Evolutionary conservation across 1,284 basidiomycete species (phyloP).

Genomic region (Hymenochaete sp.): DNA sequence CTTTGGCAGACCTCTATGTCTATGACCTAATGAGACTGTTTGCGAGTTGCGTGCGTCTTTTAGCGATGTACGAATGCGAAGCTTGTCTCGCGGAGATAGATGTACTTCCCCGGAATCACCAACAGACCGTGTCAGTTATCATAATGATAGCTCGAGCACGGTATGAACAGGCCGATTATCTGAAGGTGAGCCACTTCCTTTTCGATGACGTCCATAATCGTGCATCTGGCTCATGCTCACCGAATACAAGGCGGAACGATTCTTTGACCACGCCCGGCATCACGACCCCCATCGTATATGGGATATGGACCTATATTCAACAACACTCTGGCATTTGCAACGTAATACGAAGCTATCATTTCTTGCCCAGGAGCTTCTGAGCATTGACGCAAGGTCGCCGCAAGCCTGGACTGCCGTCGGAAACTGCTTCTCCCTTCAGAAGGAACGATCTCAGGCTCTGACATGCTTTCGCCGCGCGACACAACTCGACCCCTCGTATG

Average conservation of each 20-base stretch:
- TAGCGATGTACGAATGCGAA: slow-evolving; percentile 70
- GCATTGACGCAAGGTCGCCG: slow-evolving; percentile 71
- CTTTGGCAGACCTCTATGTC: slow-evolving; percentile 74
- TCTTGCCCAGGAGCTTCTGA: slow-evolving; percentile 82
- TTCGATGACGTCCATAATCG: background rate
- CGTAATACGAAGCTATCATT: slow-evolving; percentile 75
- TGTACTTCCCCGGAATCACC: slow-evolving; percentile 66
- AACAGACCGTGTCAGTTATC: slow-evolving; percentile 68
- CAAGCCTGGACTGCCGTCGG: slow-evolving; percentile 93
- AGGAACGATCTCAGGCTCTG: slow-evolving; percentile 84
- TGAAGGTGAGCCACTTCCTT: slow-evolving; percentile 51
- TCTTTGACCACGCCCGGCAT: slow-evolving; percentile 72
- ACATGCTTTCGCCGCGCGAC: slow-evolving; percentile 86
- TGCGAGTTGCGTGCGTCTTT: slow-evolving; percentile 63
- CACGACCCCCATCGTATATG: slow-evolving; percentile 77
- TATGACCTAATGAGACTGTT: slow-evolving; percentile 76
- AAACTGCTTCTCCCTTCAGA: slow-evolving; percentile 86
- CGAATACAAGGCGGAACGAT: slow-evolving; percentile 63
- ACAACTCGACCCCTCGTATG: slow-evolving; percentile 74
- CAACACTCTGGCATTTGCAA: slow-evolving; percentile 87
- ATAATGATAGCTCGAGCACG: slow-evolving; percentile 77
- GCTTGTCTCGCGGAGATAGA: slow-evolving; percentile 70
- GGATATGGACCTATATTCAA: slow-evolving; percentile 93
- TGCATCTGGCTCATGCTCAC: background rate
- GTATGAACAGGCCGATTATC: slow-evolving; percentile 83